These are phyloP conservation scores for Scleromitrula shiraiana DNA, from an alignment of 2,329 filamentous ascomycete genomes.

Conservation along the genomic window DNA sequence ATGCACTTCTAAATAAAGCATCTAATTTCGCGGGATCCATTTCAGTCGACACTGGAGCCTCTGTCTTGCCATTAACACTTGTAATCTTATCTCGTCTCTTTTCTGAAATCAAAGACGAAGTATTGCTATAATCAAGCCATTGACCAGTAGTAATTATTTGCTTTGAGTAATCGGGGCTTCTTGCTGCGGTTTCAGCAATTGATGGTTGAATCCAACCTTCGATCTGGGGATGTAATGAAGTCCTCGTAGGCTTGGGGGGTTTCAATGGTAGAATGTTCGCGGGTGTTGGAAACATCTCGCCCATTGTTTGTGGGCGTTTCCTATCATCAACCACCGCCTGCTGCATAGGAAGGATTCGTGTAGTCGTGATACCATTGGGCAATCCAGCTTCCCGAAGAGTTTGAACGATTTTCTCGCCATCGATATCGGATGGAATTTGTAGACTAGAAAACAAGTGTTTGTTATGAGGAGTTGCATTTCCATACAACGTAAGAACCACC, in stretches of 20 bases:
- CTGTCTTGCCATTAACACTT: slow-evolving; percentile 56
- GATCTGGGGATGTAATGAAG: slow-evolving; percentile 48
- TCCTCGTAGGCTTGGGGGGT: slow-evolving; percentile 64
- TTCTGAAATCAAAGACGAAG: slow-evolving; percentile 45
- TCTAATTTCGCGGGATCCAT: slow-evolving; percentile 61
- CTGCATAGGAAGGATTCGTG: slow-evolving; percentile 52
- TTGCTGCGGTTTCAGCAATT: slow-evolving; percentile 28
- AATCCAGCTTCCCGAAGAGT: slow-evolving; percentile 57
- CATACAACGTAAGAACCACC: slow-evolving; percentile 67
- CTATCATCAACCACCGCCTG: slow-evolving; percentile 38
- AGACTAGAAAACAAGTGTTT: slow-evolving; percentile 84
- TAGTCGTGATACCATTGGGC: slow-evolving; percentile 66
- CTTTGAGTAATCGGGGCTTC: slow-evolving; percentile 52
- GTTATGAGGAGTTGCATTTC: slow-evolving; percentile 63
- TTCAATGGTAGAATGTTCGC: slow-evolving; percentile 57
- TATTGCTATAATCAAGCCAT: slow-evolving; percentile 64
- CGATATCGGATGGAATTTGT: slow-evolving; percentile 42
- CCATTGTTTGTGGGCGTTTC: slow-evolving; percentile 54
- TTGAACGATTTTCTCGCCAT: slow-evolving; percentile 28
- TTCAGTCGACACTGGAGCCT: slow-evolving; percentile 37
- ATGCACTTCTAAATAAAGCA: slow-evolving; percentile 65
- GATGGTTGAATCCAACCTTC: slow-evolving; percentile 40
- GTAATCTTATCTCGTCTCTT: slow-evolving; percentile 63
- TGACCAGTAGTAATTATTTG: slow-evolving; percentile 58
- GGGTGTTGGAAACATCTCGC: slow-evolving; percentile 65